Evolutionary conservation across 805 yeast genomes (phyloP).

Genomic region (Ogataea angusta): DNA sequence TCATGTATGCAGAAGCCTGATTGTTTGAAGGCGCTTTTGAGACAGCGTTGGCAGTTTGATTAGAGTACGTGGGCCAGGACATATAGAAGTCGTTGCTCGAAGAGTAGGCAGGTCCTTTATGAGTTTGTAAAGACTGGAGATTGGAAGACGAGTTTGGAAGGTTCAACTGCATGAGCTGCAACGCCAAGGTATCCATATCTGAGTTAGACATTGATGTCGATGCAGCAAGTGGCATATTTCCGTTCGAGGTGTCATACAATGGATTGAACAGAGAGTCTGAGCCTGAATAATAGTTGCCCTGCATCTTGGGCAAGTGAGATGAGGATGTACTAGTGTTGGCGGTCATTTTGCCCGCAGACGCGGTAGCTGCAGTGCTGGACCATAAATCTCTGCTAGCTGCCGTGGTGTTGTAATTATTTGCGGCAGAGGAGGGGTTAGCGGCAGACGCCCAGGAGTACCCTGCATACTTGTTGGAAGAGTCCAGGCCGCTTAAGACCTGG

Average conservation of each 20-base stretch:
- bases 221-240: conserved; percentile 10
- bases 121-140: conserved; percentile 2
- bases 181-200: conserved; percentile 29
- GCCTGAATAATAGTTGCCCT: conserved; percentile 12
- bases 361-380: conserved; percentile 18
- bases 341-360: conserved; percentile 14
- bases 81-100: conserved; percentile 12
- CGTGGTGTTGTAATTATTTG: conserved; percentile 12
- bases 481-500: conserved; percentile 8
- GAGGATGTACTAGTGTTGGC: conserved; percentile 12
- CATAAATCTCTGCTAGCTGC: conserved; percentile 18
- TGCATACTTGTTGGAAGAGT: conserved; percentile 11
- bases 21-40: conserved; percentile 9
- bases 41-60: conserved; percentile 7
- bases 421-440: conserved; percentile 12
- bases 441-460: conserved; percentile 18
- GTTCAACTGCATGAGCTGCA: conserved; percentile 26
- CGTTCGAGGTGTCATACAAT: conserved; percentile 11
- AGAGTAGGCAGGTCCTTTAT: conserved; percentile 3
- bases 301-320: conserved; percentile 11
- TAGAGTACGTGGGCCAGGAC: conserved; percentile 19
- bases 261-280: conserved; percentile 16
- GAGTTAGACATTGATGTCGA: conserved; percentile 16
- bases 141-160: conserved; percentile 12
- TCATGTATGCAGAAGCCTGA: conserved; percentile 11